Conservation (phyloP, 495 filamentous ascomycete genomes). For the Talaromyces nanjingensis region DNA sequence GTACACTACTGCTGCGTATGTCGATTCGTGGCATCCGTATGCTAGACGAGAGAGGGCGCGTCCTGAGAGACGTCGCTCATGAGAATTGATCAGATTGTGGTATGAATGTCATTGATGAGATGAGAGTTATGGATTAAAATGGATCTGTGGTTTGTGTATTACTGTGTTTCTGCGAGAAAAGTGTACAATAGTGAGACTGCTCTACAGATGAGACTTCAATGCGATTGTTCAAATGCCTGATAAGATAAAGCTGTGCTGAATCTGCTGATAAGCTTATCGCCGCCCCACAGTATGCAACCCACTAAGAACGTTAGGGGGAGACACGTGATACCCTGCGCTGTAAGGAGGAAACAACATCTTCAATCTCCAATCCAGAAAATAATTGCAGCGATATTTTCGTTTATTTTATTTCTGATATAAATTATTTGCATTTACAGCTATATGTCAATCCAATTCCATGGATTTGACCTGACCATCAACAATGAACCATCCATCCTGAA, state of each 20-base stretch:
- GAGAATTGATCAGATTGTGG: background rate
- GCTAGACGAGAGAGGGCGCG: background rate
- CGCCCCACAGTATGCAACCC: too few relatives aligned
- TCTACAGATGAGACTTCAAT: background rate
- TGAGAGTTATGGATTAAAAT: background rate
- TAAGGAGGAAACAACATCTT: background rate
- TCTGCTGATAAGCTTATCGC: background rate
- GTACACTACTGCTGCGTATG: background rate
- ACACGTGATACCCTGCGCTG: background rate
- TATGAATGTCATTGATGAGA: background rate
- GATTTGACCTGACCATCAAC: background rate
- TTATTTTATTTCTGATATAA: background rate
- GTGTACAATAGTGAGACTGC: background rate
- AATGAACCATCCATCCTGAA: background rate
- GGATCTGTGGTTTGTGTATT: background rate
- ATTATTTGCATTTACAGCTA: background rate
- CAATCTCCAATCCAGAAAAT: background rate
- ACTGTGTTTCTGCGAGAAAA: background rate
- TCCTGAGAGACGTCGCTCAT: background rate
- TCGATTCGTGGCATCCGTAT: background rate
- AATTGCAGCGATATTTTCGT: background rate
- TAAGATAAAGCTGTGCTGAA: background rate
- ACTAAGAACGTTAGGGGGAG: background rate
- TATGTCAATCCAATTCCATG: background rate
- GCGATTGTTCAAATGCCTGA: too few relatives aligned